Conservation (phyloP, 163 green algal genomes). For the Scenedesmus sp. region DNA sequence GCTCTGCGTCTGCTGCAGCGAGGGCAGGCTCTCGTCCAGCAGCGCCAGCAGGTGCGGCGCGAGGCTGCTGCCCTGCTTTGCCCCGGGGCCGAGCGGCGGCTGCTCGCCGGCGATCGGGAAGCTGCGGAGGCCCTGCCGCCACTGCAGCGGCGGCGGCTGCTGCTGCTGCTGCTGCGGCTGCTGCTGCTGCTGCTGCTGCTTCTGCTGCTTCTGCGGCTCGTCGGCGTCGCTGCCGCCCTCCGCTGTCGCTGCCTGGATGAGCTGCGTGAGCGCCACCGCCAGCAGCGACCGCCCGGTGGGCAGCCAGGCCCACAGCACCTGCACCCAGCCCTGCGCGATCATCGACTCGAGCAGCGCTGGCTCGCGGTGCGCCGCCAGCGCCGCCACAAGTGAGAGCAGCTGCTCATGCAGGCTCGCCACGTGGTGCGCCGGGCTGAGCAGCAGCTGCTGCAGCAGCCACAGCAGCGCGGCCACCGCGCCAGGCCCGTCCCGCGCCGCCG, state of each 20-base stretch:
- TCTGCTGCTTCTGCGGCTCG: neutral
- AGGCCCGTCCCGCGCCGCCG: neutral
- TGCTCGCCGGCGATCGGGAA: too few species aligned
- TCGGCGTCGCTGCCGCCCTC: too few species aligned
- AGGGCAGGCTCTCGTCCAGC: slow-evolving; percentile 17
- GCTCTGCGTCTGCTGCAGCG: slow-evolving; percentile 21
- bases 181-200: neutral
- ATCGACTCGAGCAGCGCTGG: slow-evolving; percentile 4
- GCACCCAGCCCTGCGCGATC: slow-evolving; percentile 31
- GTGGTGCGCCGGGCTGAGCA: slow-evolving; percentile 2
- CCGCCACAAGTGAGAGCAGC: slow-evolving; percentile 14
- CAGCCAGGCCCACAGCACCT: slow-evolving; percentile 32
- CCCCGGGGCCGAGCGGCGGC: too few species aligned
- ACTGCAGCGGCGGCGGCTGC: neutral
- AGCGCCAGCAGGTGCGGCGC: slow-evolving; percentile 31
- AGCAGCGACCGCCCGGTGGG: slow-evolving; percentile 28
- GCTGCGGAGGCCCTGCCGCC: neutral
- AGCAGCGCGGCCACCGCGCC: neutral
- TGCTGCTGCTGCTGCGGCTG: neutral
- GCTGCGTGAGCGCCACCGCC: slow-evolving; percentile 1
- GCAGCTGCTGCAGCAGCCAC: slow-evolving; percentile 19
- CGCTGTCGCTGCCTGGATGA: too few species aligned
- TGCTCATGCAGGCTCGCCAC: slow-evolving; percentile 20
- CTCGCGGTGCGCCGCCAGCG: slow-evolving; percentile 7
- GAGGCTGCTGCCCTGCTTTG: slow-evolving; percentile 1